phyloP scores from a whole-genome alignment of 257 asterid genomes.

The Solanum pimpinellifolium region DNA sequence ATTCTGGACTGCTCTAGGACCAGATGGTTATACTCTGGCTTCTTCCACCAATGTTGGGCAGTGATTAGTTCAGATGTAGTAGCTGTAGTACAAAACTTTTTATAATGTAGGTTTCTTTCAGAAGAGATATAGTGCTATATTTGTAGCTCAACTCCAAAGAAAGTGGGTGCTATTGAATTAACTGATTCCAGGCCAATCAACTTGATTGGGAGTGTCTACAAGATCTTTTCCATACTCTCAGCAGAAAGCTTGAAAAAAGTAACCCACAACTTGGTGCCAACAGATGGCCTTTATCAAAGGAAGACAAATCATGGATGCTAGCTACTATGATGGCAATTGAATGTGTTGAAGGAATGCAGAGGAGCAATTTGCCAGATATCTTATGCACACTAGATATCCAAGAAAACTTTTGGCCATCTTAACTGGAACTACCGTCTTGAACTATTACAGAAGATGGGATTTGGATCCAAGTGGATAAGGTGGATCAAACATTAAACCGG shows the following conservation, averaged over 20 bases:
- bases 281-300: background rate
- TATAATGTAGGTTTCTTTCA: background rate
- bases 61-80: background rate
- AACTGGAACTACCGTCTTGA: background rate
- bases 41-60: background rate
- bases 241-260: background rate
- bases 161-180: background rate
- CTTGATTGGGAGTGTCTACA: background rate
- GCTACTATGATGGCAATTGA: background rate
- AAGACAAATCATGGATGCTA: background rate
- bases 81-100: background rate
- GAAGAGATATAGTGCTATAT: background rate
- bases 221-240: background rate
- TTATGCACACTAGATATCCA: background rate
- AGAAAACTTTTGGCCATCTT: background rate
- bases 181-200: background rate
- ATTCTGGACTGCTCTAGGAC: background rate
- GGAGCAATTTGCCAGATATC: background rate
- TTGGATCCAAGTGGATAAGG: background rate
- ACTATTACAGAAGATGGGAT: background rate
- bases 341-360: background rate
- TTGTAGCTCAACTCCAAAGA: background rate
- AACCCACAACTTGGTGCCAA: background rate
- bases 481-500: background rate
- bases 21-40: background rate